Evolutionary conservation across 2,329 filamentous ascomycete species (phyloP).

Genomic region (Aspergillus vadensis): DNA sequence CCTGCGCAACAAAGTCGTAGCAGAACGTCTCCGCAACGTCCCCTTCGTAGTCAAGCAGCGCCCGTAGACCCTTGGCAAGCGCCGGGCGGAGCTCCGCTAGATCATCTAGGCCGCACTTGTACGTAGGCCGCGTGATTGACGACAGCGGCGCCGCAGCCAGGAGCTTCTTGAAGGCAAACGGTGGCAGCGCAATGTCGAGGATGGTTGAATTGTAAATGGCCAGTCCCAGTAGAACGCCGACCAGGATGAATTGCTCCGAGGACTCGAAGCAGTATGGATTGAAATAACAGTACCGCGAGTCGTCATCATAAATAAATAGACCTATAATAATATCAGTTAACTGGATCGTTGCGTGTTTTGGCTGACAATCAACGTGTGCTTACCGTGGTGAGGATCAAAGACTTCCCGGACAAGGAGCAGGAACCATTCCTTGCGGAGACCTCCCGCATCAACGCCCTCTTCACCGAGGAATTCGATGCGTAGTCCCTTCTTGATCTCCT

Average conservation of each 20-base stretch:
- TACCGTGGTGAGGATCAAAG: conserved; percentile 87
- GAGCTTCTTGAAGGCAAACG: conserved; percentile 86
- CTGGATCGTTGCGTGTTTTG: neutral
- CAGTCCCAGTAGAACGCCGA: conserved; percentile 82
- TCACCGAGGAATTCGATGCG: conserved; percentile 84
- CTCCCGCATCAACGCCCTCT: conserved; percentile 88
- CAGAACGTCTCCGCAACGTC: conserved; percentile 80
- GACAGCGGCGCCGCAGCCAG: conserved; percentile 68
- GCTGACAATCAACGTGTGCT: conserved; percentile 32
- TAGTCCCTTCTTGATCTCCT: conserved; percentile 88
- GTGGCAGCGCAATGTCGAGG: conserved; percentile 81
- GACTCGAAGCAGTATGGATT: conserved; percentile 88
- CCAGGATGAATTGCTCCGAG: conserved; percentile 86
- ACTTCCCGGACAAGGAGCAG: conserved; percentile 83
- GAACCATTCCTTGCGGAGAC: conserved; percentile 93
- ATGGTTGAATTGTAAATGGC: conserved; percentile 96
- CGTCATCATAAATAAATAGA: conserved; percentile 90
- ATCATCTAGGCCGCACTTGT: conserved; percentile 78
- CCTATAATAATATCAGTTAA: conserved; percentile 51
- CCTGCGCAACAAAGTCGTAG: conserved; percentile 76
- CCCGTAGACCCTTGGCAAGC: conserved; percentile 72
- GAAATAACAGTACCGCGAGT: conserved; percentile 90
- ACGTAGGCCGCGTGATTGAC: conserved; percentile 57
- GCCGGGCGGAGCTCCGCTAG: conserved; percentile 77
- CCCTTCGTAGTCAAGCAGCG: conserved; percentile 79